Evolutionary conservation across 2,329 filamentous ascomycete species (phyloP).

Genomic region (Ceratocystis colombiana): DNA sequence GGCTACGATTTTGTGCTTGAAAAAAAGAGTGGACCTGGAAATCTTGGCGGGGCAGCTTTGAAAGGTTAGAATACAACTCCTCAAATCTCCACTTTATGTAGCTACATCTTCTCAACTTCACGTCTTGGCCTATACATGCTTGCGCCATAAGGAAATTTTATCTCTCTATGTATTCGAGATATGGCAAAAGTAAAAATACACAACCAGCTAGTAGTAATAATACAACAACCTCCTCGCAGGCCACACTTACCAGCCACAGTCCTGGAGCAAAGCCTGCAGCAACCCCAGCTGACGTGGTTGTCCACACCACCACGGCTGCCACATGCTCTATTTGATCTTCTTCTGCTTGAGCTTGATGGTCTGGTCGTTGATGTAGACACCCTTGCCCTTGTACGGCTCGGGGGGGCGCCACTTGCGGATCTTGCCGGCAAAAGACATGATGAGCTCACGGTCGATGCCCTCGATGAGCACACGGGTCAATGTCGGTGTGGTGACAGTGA

Average conservation of each 20-base stretch:
- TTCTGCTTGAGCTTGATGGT: slow-evolving; percentile 97
- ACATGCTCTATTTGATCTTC: slow-evolving; percentile 67
- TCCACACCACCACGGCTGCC: no score
- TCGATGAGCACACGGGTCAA: slow-evolving; percentile 86
- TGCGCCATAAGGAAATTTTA: not conserved
- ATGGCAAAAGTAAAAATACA: slow-evolving; percentile 20
- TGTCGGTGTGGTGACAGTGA: slow-evolving; percentile 79
- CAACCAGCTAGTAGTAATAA: slow-evolving; percentile 32
- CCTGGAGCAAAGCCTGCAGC: not conserved
- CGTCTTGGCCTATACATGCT: not conserved
- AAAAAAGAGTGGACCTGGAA: not conserved
- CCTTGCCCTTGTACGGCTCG: slow-evolving; percentile 98
- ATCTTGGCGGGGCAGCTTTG: not conserved
- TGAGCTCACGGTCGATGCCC: slow-evolving; percentile 71
- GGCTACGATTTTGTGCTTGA: slow-evolving; percentile 3
- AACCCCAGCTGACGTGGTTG: no score
- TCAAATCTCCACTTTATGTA: not conserved
- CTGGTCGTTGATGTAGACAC: slow-evolving; percentile 95
- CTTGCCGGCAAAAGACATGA: slow-evolving; percentile 83
- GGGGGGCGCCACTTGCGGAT: slow-evolving; percentile 83
- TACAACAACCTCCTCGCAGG: slow-evolving; percentile 16
- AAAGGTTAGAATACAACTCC: slow-evolving; percentile 16
- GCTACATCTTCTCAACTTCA: no score
- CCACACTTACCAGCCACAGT: not conserved
- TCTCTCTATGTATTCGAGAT: slow-evolving; percentile 13